phyloP scores from a whole-genome alignment of 345 rosid species.

The Lagerstroemia speciosa region DNA sequence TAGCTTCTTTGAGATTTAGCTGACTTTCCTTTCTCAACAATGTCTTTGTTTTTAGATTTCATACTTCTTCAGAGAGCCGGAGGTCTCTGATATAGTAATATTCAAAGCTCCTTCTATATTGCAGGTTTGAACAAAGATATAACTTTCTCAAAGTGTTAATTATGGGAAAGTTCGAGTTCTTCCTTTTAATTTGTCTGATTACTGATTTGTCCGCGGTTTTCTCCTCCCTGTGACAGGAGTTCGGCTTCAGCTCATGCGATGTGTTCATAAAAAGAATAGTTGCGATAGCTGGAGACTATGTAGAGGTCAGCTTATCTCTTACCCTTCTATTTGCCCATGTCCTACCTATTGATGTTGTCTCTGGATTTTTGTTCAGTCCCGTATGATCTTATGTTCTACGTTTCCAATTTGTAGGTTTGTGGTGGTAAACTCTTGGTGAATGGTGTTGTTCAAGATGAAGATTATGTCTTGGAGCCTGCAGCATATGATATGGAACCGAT shows the following conservation, averaged over 20 bases:
- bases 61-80: slow-evolving; percentile 72
- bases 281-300: slow-evolving; percentile 76
- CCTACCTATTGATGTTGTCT: neutral
- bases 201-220: neutral
- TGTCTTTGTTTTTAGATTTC: slow-evolving; percentile 42
- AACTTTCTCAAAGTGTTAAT: neutral
- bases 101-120: slow-evolving; percentile 74
- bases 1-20: neutral
- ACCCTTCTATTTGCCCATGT: neutral
- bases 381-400: neutral
- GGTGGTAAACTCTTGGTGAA: slow-evolving; percentile 75
- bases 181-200: neutral
- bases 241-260: slow-evolving; percentile 47
- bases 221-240: slow-evolving; percentile 30
- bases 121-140: slow-evolving; percentile 33
- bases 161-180: neutral
- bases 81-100: slow-evolving; percentile 75
- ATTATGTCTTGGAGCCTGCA: slow-evolving; percentile 65
- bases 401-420: slow-evolving; percentile 31
- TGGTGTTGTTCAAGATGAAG: slow-evolving; percentile 52
- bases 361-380: neutral
- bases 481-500: slow-evolving; percentile 57
- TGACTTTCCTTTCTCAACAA: neutral
- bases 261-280: slow-evolving; percentile 84
- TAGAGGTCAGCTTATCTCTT: slow-evolving; percentile 46